Conservation (phyloP, 805 yeast species). For the Saccharomyces mikatae region DNA sequence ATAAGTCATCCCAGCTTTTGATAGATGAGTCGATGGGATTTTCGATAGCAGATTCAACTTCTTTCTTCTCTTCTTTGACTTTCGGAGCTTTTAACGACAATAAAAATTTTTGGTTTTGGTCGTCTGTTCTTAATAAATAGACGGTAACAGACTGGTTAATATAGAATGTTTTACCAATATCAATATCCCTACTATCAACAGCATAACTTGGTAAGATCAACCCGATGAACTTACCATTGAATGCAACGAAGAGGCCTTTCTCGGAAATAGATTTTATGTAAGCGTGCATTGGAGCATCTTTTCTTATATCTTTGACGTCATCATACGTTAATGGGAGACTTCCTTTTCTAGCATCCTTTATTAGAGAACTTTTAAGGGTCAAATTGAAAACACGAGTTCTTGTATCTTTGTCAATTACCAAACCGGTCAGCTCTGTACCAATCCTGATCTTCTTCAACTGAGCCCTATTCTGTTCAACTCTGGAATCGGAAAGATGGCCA, state of each 20-base stretch:
- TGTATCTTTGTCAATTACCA: slow-evolving; percentile 60
- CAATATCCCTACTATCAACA: slow-evolving; percentile 44
- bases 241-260: slow-evolving; percentile 75
- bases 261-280: slow-evolving; percentile 71
- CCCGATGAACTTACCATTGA: slow-evolving; percentile 75
- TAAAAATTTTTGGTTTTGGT: slow-evolving; percentile 60
- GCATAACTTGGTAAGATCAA: slow-evolving; percentile 71
- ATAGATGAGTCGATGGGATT: slow-evolving; percentile 57
- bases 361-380: slow-evolving; percentile 57
- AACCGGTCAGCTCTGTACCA: slow-evolving; percentile 52
- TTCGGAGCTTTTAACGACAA: slow-evolving; percentile 46
- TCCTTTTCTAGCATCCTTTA: slow-evolving; percentile 50
- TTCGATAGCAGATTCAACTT: slow-evolving; percentile 24
- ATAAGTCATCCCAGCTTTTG: slow-evolving; percentile 41
- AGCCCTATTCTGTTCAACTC: slow-evolving; percentile 64
- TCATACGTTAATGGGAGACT: slow-evolving; percentile 50
- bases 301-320: slow-evolving; percentile 42
- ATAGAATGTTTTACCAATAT: slow-evolving; percentile 46
- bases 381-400: slow-evolving; percentile 53
- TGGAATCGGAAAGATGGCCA: slow-evolving; percentile 73
- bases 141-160: slow-evolving; percentile 66
- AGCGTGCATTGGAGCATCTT: slow-evolving; percentile 51
- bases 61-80: slow-evolving; percentile 7
- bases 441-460: slow-evolving; percentile 51
- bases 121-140: slow-evolving; percentile 59